Evolutionary conservation across 2,329 filamentous ascomycete species (phyloP).

Genomic region (Aspergillus thermomutatus): DNA sequence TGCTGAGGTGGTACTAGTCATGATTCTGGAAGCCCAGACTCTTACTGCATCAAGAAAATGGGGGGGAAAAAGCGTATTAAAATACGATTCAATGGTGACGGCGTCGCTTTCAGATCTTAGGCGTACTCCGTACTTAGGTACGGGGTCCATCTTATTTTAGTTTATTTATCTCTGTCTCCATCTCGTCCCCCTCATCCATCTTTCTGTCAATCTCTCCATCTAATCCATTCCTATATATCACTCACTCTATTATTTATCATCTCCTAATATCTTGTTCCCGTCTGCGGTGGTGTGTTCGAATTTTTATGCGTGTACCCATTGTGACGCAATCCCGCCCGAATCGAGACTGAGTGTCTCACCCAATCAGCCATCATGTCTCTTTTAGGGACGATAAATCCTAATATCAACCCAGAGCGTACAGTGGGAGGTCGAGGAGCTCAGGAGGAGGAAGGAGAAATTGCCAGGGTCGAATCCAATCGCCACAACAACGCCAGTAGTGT

Average conservation of each 20-base stretch:
- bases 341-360: constrained; percentile 14
- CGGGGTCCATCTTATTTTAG: not conserved
- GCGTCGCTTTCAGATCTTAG: not conserved
- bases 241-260: not conserved
- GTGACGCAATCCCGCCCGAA: constrained; percentile 2
- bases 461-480: constrained; percentile 11
- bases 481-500: constrained; percentile 22
- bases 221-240: not conserved
- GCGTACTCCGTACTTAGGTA: not conserved
- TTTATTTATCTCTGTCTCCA: not conserved
- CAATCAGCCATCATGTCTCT: constrained; percentile 29
- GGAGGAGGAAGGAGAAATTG: constrained; percentile 5
- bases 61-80: not conserved
- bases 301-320: not conserved
- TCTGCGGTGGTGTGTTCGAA: not conserved
- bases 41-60: not conserved
- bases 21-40: not conserved
- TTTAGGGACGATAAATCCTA: constrained; percentile 32
- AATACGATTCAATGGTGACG: not conserved
- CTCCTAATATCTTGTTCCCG: not conserved
- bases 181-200: not conserved
- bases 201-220: not conserved
- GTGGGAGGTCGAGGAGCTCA: constrained; percentile 12
- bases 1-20: not conserved
- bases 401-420: constrained; percentile 18